Evolutionary conservation across 257 asterid genomes (phyloP).

Genomic region (Solanum pimpinellifolium): DNA sequence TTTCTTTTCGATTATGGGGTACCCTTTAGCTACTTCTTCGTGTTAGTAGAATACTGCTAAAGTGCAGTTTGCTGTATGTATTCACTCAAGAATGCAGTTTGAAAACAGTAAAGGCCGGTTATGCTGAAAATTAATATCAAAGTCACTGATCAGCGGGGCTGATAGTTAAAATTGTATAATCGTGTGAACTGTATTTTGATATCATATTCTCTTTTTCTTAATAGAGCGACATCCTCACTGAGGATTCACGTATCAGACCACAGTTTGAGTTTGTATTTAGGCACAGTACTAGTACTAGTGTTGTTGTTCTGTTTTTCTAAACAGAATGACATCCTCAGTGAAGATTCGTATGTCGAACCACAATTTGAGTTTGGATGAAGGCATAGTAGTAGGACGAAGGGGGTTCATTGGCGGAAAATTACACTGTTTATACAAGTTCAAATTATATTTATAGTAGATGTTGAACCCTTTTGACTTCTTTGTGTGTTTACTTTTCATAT

Average conservation of each 20-base stretch:
- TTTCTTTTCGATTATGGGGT: neutral
- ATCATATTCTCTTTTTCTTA: neutral
- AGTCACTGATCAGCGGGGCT: neutral
- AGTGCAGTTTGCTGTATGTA: neutral
- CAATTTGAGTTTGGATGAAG: neutral
- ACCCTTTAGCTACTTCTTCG: neutral
- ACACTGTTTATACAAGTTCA: neutral
- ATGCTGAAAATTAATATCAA: neutral
- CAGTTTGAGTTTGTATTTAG: neutral
- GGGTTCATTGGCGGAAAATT: neutral
- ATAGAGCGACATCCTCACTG: neutral
- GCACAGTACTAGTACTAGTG: neutral
- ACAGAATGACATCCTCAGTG: neutral
- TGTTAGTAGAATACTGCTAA: neutral
- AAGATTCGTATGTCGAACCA: neutral
- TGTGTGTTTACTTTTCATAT: neutral
- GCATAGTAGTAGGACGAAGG: neutral
- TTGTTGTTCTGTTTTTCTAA: too few relatives aligned
- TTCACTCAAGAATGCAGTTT: neutral
- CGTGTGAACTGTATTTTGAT: neutral
- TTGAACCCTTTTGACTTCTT: neutral
- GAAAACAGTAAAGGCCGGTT: neutral
- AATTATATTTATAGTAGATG: too few relatives aligned
- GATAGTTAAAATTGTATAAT: neutral
- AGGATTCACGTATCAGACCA: neutral